phyloP scores from a whole-genome alignment of 2,329 filamentous ascomycete species.

The Fusarium nisikadoi region DNA sequence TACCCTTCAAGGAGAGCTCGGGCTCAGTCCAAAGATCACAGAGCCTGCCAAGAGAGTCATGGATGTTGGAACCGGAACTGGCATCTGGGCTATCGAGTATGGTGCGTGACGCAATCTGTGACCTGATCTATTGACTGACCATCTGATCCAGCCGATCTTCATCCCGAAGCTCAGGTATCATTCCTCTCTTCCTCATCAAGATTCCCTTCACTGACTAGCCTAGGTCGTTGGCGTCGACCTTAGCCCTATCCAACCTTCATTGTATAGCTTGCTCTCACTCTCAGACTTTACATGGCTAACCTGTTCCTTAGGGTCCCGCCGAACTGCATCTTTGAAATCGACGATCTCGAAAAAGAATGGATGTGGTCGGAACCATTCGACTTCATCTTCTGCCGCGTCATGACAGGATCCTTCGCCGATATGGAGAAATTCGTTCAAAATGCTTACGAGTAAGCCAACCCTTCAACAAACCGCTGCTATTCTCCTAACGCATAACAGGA shows the following conservation, averaged over 20 bases:
- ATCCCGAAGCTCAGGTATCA: not conserved
- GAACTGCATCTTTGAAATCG: conserved; percentile 3
- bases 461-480: accelerated
- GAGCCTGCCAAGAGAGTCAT: not conserved
- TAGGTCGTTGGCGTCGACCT: conserved; percentile 9
- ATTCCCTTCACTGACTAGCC: not conserved
- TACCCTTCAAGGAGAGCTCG: conserved; percentile 3
- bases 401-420: conserved; percentile 15
- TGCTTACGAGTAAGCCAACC: not conserved
- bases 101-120: not conserved
- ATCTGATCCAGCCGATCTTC: not conserved
- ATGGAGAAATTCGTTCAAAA: not conserved
- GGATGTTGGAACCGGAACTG: conserved; percentile 12
- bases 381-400: conserved; percentile 3
- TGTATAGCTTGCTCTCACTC: not conserved
- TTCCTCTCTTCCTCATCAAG: accelerated
- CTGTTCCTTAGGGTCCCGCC: not conserved
- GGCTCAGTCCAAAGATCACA: not conserved
- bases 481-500: accelerated
- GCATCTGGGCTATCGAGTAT: conserved; percentile 13
- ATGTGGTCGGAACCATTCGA: conserved; percentile 7
- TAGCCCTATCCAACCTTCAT: conserved; percentile 1
- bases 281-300: not conserved
- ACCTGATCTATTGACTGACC: too few species aligned
- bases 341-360: conserved; percentile 15